Base-by-base conservation (phyloP, 257 asterid genomes). In the Linaria vulgaris region DNA sequence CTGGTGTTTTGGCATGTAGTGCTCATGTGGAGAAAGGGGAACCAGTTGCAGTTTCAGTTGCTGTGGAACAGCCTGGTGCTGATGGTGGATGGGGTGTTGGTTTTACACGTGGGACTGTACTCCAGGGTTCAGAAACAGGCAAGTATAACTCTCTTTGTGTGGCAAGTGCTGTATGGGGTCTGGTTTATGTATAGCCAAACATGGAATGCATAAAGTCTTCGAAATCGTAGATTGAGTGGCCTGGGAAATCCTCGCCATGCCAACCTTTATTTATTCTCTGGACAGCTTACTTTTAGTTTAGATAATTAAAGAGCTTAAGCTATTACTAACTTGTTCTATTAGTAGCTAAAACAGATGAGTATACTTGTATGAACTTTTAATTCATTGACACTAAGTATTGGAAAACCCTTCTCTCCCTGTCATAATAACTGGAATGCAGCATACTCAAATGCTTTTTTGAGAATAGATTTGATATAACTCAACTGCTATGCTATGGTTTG, bases 1-100 rank as follows among this genome's bases (percentile, higher is more conserved):
- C 99, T 76, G 99, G 99, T 83, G 99, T 89, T 69, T 76, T 92
- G 78, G 99, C 97, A 64, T 92, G 99, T 86, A 92, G 96, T 78
- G 88, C 90, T 72, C 99, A 92, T 68, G 91, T 92, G 52, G 97
- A 89, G 85, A 79, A 84, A 79, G 97, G 94, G 54, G 99, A 92
- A 49, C 31, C 65, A 17, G 94, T 92, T 67, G 95, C 99, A 62
- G 95, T 92, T 73, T 89, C 97, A 30, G 96, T 92, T 78, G 91
- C 95, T 56, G 67, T 87, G 73, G 99, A 92, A 79, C 99, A 84
- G 75, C 91, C 83, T 25, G 71, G 74, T 68, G 41, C 81, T 49
- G 91, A 83, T 68, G 86, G 97, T 67, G 96, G 94, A 67, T 89
- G 99, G 99, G 84, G 84, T 58, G 76, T 82, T 71, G 95, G 95